Conservation (phyloP, 2,329 filamentous ascomycete species). For the Neonectria ditissima region DNA sequence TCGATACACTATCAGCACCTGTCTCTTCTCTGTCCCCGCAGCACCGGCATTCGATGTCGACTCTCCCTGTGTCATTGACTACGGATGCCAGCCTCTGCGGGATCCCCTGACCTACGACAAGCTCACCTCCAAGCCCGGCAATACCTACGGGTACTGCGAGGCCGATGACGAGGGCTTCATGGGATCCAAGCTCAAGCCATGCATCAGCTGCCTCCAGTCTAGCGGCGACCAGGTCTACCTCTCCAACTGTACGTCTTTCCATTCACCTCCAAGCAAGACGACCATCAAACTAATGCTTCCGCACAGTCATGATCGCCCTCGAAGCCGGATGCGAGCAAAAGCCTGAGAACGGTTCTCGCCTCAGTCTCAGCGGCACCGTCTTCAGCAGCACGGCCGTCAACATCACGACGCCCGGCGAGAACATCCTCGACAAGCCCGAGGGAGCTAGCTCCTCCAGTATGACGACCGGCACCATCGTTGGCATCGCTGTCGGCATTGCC, state of each 20-base stretch:
- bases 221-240: constrained; percentile 57
- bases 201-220: constrained; percentile 57
- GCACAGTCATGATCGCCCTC: constrained; percentile 60
- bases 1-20: constrained; percentile 60
- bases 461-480: constrained; percentile 63
- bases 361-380: constrained; percentile 58
- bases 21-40: constrained; percentile 54
- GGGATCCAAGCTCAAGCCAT: constrained; percentile 49
- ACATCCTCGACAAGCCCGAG: constrained; percentile 42
- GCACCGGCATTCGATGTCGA: constrained; percentile 48
- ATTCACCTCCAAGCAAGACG: neutral
- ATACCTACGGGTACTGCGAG: constrained; percentile 56
- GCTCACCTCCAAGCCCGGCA: constrained; percentile 38
- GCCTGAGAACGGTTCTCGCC: constrained; percentile 51
- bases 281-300: constrained; percentile 6
- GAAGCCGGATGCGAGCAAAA: constrained; percentile 61
- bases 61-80: constrained; percentile 58
- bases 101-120: constrained; percentile 51
- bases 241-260: constrained; percentile 59
- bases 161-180: constrained; percentile 52
- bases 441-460: constrained; percentile 50
- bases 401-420: constrained; percentile 51
- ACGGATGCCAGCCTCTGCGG: constrained; percentile 56
- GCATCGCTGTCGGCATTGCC: constrained; percentile 62
- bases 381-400: constrained; percentile 55